Conservation (phyloP, 805 yeast genomes). For the Ogataea saltuana region DNA sequence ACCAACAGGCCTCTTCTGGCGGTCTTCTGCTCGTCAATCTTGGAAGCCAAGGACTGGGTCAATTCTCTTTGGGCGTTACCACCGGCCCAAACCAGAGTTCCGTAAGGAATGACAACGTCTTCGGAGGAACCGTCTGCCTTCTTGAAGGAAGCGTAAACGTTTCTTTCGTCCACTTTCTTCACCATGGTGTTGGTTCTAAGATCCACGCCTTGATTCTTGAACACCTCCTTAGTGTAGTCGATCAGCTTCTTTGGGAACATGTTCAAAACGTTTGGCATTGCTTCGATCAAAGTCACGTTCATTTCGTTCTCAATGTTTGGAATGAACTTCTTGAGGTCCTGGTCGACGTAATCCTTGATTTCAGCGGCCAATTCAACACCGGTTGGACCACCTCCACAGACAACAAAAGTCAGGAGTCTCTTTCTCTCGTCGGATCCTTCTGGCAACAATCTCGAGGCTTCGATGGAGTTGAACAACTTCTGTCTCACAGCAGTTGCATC, state of each 20-base stretch:
- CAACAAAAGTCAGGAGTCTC: conserved; percentile 81
- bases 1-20: conserved; percentile 88
- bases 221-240: conserved; percentile 76
- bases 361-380: conserved; percentile 98
- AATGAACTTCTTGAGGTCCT: conserved; percentile 84
- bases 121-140: conserved; percentile 64
- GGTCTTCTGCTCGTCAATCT: conserved; percentile 71
- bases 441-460: conserved; percentile 79
- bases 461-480: conserved; percentile 81
- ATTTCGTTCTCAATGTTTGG: conserved; percentile 81
- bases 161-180: conserved; percentile 70
- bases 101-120: conserved; percentile 69
- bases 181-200: conserved; percentile 85
- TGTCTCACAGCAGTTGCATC: conserved; percentile 82
- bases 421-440: conserved; percentile 71
- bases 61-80: conserved; percentile 89
- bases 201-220: conserved; percentile 64
- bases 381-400: conserved; percentile 97
- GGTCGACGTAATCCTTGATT: conserved; percentile 88
- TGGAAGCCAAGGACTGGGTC: conserved; percentile 60
- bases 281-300: conserved; percentile 82
- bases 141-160: conserved; percentile 70
- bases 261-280: conserved; percentile 81
- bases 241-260: conserved; percentile 68
- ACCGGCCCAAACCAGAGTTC: conserved; percentile 93